These are phyloP conservation scores for Hortiboletus campestris DNA, from an alignment of 768 basidiomycete genomes.

Conservation along the genomic window DNA sequence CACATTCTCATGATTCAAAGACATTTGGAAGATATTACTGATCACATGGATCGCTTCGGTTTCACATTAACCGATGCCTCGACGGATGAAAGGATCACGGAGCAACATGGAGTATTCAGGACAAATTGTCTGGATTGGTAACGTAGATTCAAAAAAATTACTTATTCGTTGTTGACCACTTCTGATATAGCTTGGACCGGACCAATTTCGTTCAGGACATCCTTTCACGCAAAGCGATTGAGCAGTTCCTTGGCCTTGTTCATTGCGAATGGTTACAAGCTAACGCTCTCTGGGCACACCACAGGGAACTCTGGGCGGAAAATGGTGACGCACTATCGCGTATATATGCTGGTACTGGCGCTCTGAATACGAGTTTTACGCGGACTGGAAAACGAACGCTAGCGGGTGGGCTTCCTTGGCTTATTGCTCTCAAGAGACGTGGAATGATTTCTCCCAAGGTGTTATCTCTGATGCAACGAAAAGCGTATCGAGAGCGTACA, in stretches of 20 bases:
- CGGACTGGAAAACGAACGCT: slow-evolving; percentile 92
- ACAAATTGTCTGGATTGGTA: slow-evolving; percentile 97
- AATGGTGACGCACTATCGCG: slow-evolving; percentile 91
- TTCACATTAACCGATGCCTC: slow-evolving; percentile 77
- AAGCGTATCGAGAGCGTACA: slow-evolving; percentile 92
- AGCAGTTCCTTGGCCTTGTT: slow-evolving; percentile 78
- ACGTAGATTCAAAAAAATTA: neutral
- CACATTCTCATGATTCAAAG: slow-evolving; percentile 36
- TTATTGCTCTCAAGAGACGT: neutral
- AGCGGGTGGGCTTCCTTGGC: slow-evolving; percentile 51
- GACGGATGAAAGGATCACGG: slow-evolving; percentile 71
- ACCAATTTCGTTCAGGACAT: slow-evolving; percentile 98
- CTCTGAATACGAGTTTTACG: slow-evolving; percentile 95
- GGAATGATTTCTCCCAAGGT: slow-evolving; percentile 42
- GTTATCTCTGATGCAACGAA: slow-evolving; percentile 96
- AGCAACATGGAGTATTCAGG: slow-evolving; percentile 89
- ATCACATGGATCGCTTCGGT: slow-evolving; percentile 75
- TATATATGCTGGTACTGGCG: slow-evolving; percentile 92
- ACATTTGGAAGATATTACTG: slow-evolving; percentile 54
- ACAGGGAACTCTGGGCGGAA: slow-evolving; percentile 96
- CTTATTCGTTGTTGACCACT: slow-evolving; percentile 1
- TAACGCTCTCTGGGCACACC: slow-evolving; percentile 73
- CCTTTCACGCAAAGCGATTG: slow-evolving; percentile 75
- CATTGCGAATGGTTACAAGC: slow-evolving; percentile 74
- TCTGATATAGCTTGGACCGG: slow-evolving; percentile 72